Evolutionary conservation across 169 alveolate genomes (phyloP), one percentile per base, ranked within the genome.

Genomic region (Cryptosporidium sp.): DNA sequence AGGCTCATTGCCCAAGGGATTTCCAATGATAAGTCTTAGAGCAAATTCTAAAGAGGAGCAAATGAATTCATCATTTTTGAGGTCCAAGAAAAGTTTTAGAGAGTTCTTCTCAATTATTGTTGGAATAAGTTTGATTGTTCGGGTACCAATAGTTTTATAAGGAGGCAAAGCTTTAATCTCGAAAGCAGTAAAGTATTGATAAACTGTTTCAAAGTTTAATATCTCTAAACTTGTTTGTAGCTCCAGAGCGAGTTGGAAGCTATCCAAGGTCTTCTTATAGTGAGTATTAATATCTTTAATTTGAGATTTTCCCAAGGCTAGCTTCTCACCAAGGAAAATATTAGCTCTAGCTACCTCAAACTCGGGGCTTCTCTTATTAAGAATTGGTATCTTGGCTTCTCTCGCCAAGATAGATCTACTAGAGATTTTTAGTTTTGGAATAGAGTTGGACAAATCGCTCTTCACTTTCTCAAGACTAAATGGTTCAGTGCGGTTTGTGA

Each of bases 141-240:
- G 61, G 69, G 89, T 59, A n/a, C 80, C 75, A 29, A 59, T 37
- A 12, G 75, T 80, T 29, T 62, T 67, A 5, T n/a, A 33, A 23
- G 89, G 89, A 23, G 69, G 43, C 29, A 80, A 29, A 48, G 89
- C 89, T 37, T 80, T 59, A 41, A 80, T 41, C 45, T 80, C 75
- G 18, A 80, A 62, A 7, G 67, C 61, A 26, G 29, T 48, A 50
- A 59, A 33, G 52, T 43, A 31, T 4, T 29, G 48, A 65, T 31
- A 62, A 5, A 80, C 43, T 39, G 62, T 33, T 29, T 37, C 41
- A 50, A 41, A 37, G 26, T 80, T 67, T 18, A 80, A 21, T 1
- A n/a, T n/a, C 26, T 62, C 70, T 18, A 55, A 23, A 14, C 21
- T 37, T 21, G 70, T 73, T 23, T 73, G 70, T 43, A 73, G 35